Base-by-base conservation (phyloP, 768 basidiomycete species). In the Suillus subluteus region DNA sequence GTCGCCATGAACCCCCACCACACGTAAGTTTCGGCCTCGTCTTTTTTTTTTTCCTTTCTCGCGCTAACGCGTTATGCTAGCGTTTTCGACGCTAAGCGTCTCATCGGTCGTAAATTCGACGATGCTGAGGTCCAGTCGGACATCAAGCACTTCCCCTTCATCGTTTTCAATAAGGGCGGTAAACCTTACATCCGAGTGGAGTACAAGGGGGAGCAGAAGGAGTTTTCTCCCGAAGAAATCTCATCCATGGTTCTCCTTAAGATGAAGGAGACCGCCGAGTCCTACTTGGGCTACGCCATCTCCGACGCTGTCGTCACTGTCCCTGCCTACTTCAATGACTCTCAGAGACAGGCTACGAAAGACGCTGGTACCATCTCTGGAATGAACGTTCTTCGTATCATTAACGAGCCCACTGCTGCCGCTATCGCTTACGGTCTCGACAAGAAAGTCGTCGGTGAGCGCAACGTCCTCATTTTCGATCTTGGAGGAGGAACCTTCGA, bases 371-470 rank as follows among this genome's bases (percentile, higher is more conserved):
- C 88, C 67, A 98, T 99, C 74, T 87, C 95, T 23, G 97, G 97
- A 69, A 82, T 99, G 71, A 95, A 97, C 77, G 92, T 98, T 68
- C 92, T 97, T 75, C 95, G 97, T 82, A 98, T 98, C 79, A 97
- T 98, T 84, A 98, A 98, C 83, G 97, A 99, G 80, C 96, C 97
- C 46, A 99, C 97, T 58, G 97, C 97, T 48, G 97, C 97, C 62
- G 96, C 96, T 69, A 98, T 98, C 74, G 96, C 96, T 43, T 98
- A 99, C 81, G 96, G 96, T 83, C 93, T 99, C 63, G 96, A 98
- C 84, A 95, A 96, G 83, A 94, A 97, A 82, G 89, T 92, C 66
- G 78, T 79, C 38, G 91, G 92, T 70, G 96, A 99, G 81, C 91
- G 92, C 68, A 97, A 98, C 77, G 96, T 99, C 73, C 87, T 98